Conservation (phyloP, 2,329 filamentous ascomycete species). For the Nemania sp. region DNA sequence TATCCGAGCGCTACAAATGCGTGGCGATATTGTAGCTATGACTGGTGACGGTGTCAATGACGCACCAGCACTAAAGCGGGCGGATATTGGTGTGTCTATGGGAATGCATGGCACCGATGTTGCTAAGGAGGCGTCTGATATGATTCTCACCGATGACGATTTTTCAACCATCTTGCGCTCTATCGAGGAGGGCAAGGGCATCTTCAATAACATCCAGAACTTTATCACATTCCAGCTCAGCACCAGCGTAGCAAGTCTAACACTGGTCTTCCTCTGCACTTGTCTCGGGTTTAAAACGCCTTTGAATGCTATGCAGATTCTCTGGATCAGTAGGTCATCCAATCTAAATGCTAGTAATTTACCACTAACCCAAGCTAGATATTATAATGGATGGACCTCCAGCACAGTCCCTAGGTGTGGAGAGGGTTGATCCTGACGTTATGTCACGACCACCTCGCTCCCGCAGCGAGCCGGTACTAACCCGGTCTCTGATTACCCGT, state of each 20-base stretch:
- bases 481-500: slow-evolving; percentile 80
- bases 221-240: slow-evolving; percentile 98
- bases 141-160: slow-evolving; percentile 91
- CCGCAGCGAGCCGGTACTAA: slow-evolving; percentile 91
- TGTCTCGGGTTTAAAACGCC: slow-evolving; percentile 94
- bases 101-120: slow-evolving; percentile 94
- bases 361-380: slow-evolving; percentile 66
- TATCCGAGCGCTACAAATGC: slow-evolving; percentile 87
- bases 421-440: slow-evolving; percentile 92
- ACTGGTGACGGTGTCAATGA: slow-evolving; percentile 99
- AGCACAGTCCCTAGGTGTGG: slow-evolving; percentile 95
- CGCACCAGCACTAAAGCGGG: slow-evolving; percentile 94
- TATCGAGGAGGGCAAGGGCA: slow-evolving; percentile 98
- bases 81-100: slow-evolving; percentile 98
- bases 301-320: slow-evolving; percentile 98
- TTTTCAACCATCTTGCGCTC: slow-evolving; percentile 92
- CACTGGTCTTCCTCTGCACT: slow-evolving; percentile 91
- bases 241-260: slow-evolving; percentile 93
- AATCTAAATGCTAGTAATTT: slow-evolving; percentile 24
- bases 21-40: slow-evolving; percentile 98
- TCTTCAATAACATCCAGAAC: slow-evolving; percentile 99
- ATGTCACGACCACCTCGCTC: slow-evolving; percentile 90
- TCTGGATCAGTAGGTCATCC: slow-evolving; percentile 91
- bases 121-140: slow-evolving; percentile 94
- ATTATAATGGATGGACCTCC: slow-evolving; percentile 99